A percentile compares a stretch with the other conserved stretches of the same genome.
Evolutionary conservation across 164 flowering plant genomes (phyloP).

Genomic region (Platanus orientalis): DNA sequence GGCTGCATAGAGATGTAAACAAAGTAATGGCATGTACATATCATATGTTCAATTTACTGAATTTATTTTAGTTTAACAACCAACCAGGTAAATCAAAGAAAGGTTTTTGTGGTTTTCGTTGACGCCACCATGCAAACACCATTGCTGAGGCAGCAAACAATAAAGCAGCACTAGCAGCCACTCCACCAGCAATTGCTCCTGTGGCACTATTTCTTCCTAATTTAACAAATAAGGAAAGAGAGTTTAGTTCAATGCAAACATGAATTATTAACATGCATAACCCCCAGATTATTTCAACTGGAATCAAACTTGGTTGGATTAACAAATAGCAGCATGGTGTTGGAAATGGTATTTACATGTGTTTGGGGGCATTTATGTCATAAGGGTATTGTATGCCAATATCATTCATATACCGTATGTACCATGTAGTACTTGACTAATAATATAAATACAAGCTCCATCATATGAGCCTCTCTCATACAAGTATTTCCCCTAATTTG

Average conservation of each 20-base stretch:
- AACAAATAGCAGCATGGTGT: background rate
- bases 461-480: too few relatives aligned
- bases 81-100: slow-evolving; percentile 44
- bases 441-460: too few relatives aligned
- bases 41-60: background rate
- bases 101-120: slow-evolving; percentile 37
- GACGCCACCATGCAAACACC: slow-evolving; percentile 43
- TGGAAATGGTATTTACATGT: too few relatives aligned
- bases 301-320: background rate
- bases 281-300: background rate
- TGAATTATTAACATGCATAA: background rate
- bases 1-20: too few relatives aligned
- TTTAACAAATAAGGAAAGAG: slow-evolving; percentile 2
- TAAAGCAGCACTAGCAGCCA: slow-evolving; percentile 48
- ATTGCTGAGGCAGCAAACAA: slow-evolving; percentile 45
- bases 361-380: too few relatives aligned
- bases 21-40: too few relatives aligned
- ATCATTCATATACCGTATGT: too few relatives aligned
- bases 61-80: slow-evolving; percentile 8
- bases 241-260: background rate
- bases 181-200: too few relatives aligned
- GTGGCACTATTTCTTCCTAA: slow-evolving; percentile 29
- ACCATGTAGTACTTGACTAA: too few relatives aligned
- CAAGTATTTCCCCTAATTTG: too few relatives aligned
- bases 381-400: too few relatives aligned